phyloP scores from a whole-genome alignment of 2,329 filamentous ascomycete genomes.

The Cercospora berteroae region DNA sequence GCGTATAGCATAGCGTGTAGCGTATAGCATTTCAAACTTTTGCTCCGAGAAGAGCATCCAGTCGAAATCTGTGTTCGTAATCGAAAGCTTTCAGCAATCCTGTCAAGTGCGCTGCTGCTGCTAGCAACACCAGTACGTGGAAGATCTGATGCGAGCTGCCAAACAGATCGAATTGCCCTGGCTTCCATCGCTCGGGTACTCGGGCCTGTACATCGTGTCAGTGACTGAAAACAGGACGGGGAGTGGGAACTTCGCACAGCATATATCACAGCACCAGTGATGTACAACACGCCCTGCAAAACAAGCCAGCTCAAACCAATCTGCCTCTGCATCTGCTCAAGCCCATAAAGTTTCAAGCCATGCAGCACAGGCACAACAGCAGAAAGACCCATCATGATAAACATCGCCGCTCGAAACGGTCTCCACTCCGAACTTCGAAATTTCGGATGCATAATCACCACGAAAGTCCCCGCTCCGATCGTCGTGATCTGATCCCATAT shows the following conservation, averaged over 20 bases:
- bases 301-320: slow-evolving; percentile 82
- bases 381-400: slow-evolving; percentile 80
- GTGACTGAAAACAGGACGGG: neutral
- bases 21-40: neutral
- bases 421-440: slow-evolving; percentile 84
- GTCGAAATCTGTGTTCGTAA: slow-evolving; percentile 60
- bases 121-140: slow-evolving; percentile 81
- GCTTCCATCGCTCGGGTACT: slow-evolving; percentile 76
- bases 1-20: neutral
- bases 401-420: slow-evolving; percentile 84
- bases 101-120: slow-evolving; percentile 75
- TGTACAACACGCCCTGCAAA: slow-evolving; percentile 77
- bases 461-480: slow-evolving; percentile 72
- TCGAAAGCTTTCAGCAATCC: slow-evolving; percentile 84
- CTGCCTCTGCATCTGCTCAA: slow-evolving; percentile 62
- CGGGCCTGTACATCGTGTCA: slow-evolving; percentile 55
- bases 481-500: slow-evolving; percentile 62
- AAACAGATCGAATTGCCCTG: slow-evolving; percentile 83
- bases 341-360: slow-evolving; percentile 66
- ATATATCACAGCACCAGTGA: slow-evolving; percentile 81
- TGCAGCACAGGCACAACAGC: slow-evolving; percentile 82
- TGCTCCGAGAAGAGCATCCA: slow-evolving; percentile 3
- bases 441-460: slow-evolving; percentile 73
- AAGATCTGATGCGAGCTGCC: slow-evolving; percentile 96
- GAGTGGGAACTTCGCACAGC: slow-evolving; percentile 57